Conservation (phyloP, 345 rosid genomes). For the Dipteronia dyeriana region DNA sequence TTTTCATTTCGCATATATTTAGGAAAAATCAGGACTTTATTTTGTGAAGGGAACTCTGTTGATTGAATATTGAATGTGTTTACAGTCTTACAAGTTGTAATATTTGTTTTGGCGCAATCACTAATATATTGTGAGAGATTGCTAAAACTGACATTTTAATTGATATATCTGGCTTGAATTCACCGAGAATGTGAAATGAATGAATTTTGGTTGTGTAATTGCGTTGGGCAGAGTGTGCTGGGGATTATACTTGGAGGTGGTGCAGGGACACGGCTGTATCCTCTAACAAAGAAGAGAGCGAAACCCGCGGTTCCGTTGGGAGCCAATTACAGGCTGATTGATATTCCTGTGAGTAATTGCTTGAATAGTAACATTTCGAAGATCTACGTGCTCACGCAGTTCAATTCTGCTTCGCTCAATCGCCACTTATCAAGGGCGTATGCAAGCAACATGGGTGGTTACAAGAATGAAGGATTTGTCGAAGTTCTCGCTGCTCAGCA, state of each 20-base stretch:
- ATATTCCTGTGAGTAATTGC: constrained; percentile 96
- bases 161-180: not conserved
- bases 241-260: constrained; percentile 98
- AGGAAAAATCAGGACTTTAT: no score
- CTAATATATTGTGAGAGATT: no score
- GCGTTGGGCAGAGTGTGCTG: constrained; percentile 69
- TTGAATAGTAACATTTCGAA: constrained; percentile 88
- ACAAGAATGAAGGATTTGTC: constrained; percentile 98
- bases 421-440: constrained; percentile 94
- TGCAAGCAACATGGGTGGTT: constrained; percentile 97
- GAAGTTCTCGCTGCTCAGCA: constrained; percentile 99
- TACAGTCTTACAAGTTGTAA: not conserved
- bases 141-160: not conserved
- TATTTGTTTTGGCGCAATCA: no score
- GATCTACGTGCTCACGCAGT: constrained; percentile 95
- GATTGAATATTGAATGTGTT: no score
- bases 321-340: constrained; percentile 89
- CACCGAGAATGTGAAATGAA: not conserved
- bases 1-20: no score
- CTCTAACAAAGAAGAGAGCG: constrained; percentile 94
- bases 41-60: no score
- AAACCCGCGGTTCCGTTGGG: constrained; percentile 97
- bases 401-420: constrained; percentile 95
- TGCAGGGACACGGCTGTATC: constrained; percentile 90
- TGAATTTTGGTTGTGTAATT: not conserved